Percentiles rank a stretch among this genome's conserved stretches.
Conservation (phyloP, 768 basidiomycete genomes). For the Pisolithus sp. region DNA sequence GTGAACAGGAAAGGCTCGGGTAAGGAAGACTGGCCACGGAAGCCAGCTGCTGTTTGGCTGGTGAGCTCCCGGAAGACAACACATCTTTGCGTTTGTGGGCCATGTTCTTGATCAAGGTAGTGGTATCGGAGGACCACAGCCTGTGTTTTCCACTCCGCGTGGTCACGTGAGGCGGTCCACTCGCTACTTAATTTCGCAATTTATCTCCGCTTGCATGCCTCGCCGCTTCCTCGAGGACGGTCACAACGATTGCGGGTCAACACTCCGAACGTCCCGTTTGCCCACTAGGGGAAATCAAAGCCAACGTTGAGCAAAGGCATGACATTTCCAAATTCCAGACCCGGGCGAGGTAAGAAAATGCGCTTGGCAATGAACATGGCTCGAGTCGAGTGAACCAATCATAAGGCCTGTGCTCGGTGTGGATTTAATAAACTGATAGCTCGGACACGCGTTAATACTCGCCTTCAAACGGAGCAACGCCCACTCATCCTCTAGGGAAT, state of each 20-base stretch:
- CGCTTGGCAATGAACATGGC: too few relatives aligned
- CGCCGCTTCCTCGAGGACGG: constrained; percentile 18
- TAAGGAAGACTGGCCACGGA: constrained; percentile 12
- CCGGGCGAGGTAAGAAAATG: too few relatives aligned
- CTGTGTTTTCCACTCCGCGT: constrained; percentile 3
- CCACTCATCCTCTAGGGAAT: not conserved
- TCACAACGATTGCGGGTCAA: too few relatives aligned
- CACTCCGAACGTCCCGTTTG: too few relatives aligned
- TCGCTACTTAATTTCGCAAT: not conserved
- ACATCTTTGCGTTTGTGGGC: constrained; percentile 21
- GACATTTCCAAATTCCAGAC: too few relatives aligned
- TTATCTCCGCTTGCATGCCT: constrained; percentile 10
- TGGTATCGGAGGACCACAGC: too few relatives aligned
- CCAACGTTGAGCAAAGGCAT: too few relatives aligned
- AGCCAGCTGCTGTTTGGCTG: constrained; percentile 3
- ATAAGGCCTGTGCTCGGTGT: too few relatives aligned
- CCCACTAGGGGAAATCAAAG: too few relatives aligned
- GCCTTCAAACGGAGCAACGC: not conserved
- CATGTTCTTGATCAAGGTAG: constrained; percentile 8
- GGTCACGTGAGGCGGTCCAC: not conserved
- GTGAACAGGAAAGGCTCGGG: constrained; percentile 16
- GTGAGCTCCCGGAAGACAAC: constrained; percentile 3
- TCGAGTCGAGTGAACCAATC: too few relatives aligned
- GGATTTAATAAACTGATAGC: too few relatives aligned
- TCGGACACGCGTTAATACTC: too few relatives aligned